A percentile compares a stretch with the other conserved stretches of the same genome.
phyloP scores from a whole-genome alignment of 1,284 basidiomycete genomes.

The Cutaneotrichosporon cutaneum region DNA sequence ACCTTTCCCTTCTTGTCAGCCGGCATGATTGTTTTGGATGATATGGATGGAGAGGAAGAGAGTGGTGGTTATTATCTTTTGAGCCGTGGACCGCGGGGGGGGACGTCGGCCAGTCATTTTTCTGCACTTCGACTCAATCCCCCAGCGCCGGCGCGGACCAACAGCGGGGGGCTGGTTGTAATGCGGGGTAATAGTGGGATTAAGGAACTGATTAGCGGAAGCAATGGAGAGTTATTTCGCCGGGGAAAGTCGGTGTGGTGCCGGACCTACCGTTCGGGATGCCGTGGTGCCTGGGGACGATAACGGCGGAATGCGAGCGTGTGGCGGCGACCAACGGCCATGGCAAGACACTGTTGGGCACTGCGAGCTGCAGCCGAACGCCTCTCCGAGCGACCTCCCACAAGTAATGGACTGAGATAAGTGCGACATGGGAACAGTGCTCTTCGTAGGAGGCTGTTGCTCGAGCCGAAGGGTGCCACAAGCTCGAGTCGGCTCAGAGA shows the following conservation, averaged over 20 bases:
- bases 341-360: too few relatives aligned
- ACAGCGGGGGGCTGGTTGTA: background rate
- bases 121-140: background rate
- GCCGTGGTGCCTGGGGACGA: background rate
- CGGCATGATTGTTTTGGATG: slow-evolving; percentile 20
- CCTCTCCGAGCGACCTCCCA: too few relatives aligned
- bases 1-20: slow-evolving; percentile 53
- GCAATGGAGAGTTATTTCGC: background rate
- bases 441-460: too few relatives aligned
- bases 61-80: background rate
- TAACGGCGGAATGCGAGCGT: too few relatives aligned
- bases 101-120: background rate
- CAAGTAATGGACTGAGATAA: too few relatives aligned
- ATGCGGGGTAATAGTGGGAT: background rate
- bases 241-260: background rate
- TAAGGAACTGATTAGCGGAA: background rate
- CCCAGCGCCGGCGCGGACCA: background rate
- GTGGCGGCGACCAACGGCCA: too few relatives aligned
- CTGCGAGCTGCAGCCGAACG: background rate
- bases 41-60: background rate
- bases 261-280: background rate
- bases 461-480: too few relatives aligned
- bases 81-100: background rate
- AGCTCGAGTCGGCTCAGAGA: too few relatives aligned
- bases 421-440: too few relatives aligned